Conservation (phyloP, 495 filamentous ascomycete genomes). For the Penicillium manginii region DNA sequence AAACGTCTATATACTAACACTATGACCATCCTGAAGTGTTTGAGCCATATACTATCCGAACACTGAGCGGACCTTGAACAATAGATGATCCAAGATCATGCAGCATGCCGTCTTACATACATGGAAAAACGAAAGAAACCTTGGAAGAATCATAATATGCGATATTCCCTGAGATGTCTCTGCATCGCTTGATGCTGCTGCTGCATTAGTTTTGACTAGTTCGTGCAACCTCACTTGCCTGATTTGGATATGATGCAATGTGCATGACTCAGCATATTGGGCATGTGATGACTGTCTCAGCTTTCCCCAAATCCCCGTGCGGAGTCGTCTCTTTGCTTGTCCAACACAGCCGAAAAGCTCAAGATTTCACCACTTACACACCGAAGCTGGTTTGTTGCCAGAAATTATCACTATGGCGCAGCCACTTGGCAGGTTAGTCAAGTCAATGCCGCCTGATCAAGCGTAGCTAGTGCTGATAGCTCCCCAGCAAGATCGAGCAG, state of each 20-base stretch:
- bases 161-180: neutral
- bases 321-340: constrained; percentile 3
- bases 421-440: constrained; percentile 8
- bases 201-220: neutral
- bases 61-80: too few species aligned
- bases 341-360: neutral
- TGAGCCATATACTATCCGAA: too few species aligned
- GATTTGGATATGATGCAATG: neutral
- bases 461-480: constrained; percentile 9
- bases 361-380: neutral
- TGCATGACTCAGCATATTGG: constrained; percentile 3
- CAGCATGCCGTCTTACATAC: too few species aligned
- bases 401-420: neutral
- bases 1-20: too few species aligned
- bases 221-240: neutral
- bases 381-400: neutral
- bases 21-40: too few species aligned
- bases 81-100: too few species aligned
- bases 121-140: too few species aligned
- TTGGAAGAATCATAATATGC: neutral
- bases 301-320: neutral
- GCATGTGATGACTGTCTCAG: neutral
- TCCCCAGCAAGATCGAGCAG: constrained; percentile 11
- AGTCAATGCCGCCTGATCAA: neutral
- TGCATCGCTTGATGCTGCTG: neutral